Conservation (phyloP, 257 asterid genomes). For the Solanum gracilifrons region DNA sequence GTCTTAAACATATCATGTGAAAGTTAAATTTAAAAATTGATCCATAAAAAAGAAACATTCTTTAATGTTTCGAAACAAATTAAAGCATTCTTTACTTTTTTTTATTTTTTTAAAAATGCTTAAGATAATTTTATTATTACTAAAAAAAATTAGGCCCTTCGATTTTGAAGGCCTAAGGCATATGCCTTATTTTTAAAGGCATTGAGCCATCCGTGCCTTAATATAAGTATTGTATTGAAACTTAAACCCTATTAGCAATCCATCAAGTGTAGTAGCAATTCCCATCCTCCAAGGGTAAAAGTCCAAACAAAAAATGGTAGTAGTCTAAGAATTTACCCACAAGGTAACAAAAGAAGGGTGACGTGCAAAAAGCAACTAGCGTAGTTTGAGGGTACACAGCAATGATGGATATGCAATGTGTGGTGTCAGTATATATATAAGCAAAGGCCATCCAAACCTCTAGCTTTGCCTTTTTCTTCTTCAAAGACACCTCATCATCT, state of each 20-base stretch:
- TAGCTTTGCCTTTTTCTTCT: neutral
- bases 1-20: too few relatives aligned
- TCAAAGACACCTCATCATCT: slow-evolving; percentile 47
- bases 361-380: neutral
- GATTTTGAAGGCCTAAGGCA: too few relatives aligned
- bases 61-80: too few relatives aligned
- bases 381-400: neutral
- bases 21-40: too few relatives aligned
- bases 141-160: neutral
- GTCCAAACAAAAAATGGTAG: neutral
- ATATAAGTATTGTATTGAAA: neutral
- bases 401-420: slow-evolving; percentile 1
- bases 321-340: neutral
- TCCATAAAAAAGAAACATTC: too few relatives aligned
- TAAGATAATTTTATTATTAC: too few relatives aligned
- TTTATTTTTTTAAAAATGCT: too few relatives aligned
- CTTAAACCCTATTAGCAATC: neutral
- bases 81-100: too few relatives aligned
- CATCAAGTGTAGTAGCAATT: neutral
- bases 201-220: neutral
- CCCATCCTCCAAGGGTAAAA: neutral
- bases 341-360: neutral
- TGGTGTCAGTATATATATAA: neutral
- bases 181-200: neutral
- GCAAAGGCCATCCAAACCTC: neutral